Percentiles rank a stretch among this genome's conserved stretches.
These are phyloP conservation scores for Cenchrus fungigraminus DNA, from an alignment of 176 grass and related monocot genomes.

Conservation along the genomic window DNA sequence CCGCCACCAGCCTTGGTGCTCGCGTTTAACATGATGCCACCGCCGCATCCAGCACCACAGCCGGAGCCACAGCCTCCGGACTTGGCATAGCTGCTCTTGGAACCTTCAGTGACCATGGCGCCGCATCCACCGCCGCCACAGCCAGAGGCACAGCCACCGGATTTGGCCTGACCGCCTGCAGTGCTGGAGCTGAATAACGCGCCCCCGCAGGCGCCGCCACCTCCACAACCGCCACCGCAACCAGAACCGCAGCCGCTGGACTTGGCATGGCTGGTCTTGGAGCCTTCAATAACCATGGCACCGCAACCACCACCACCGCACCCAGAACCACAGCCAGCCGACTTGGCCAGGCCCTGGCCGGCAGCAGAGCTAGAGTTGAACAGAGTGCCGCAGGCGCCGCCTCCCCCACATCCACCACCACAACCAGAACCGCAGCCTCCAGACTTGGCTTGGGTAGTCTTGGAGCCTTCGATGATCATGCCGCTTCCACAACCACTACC, in stretches of 20 bases:
- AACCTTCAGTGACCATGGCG: neutral
- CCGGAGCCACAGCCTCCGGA: constrained; percentile 14
- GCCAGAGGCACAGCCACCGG: neutral
- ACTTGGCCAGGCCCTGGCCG: neutral
- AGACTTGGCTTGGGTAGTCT: neutral
- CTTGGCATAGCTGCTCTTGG: neutral
- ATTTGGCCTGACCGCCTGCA: neutral
- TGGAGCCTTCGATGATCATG: neutral
- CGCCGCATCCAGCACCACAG: neutral
- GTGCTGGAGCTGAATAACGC: neutral
- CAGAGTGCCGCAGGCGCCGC: neutral
- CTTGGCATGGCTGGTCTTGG: neutral
- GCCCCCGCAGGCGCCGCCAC: neutral
- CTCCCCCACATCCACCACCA: constrained; percentile 27
- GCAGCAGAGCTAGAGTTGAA: neutral
- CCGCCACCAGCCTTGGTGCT: neutral
- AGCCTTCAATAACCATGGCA: neutral
- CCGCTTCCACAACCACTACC: constrained; percentile 3
- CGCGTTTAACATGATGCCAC: neutral
- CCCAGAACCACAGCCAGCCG: neutral
- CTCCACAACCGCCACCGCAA: constrained; percentile 33
- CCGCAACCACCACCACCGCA: constrained; percentile 19
- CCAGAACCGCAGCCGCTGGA: neutral
- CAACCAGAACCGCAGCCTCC: constrained; percentile 7
- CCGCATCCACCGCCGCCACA: constrained; percentile 2